These are phyloP conservation scores for Sedum album DNA, from an alignment of 164 flowering plant species.

Conservation along the genomic window DNA sequence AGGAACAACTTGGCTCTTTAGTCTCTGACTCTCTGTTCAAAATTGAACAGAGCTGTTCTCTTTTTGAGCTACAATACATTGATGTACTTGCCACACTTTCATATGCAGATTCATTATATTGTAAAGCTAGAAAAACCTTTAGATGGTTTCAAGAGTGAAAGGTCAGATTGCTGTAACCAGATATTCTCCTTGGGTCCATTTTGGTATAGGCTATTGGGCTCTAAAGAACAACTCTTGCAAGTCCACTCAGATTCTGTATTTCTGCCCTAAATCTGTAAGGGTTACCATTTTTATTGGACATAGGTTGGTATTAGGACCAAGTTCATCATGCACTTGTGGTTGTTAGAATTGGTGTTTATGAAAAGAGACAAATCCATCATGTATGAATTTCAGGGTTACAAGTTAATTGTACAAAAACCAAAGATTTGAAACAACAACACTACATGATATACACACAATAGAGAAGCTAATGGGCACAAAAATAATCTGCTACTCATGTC, in stretches of 20 bases:
- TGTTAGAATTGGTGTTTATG: not conserved
- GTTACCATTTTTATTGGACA: not conserved
- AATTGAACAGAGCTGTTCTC: not conserved
- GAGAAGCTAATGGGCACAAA: slow-evolving; percentile 1
- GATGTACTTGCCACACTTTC: slow-evolving; percentile 2
- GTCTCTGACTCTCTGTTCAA: not conserved
- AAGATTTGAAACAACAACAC: not conserved
- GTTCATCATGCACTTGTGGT: not conserved
- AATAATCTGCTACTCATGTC: not conserved
- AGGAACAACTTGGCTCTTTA: not conserved
- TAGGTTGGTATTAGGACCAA: not conserved
- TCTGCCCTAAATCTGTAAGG: not conserved
- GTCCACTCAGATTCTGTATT: not conserved
- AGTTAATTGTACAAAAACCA: not conserved
- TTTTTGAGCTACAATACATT: not conserved
- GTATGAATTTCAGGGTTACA: not conserved
- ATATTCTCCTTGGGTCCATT: slow-evolving; percentile 1
- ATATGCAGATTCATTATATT: not conserved
- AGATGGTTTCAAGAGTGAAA: not conserved
- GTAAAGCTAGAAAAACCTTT: not conserved
- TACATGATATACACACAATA: not conserved
- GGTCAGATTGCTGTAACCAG: not conserved
- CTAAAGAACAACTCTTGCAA: not conserved
- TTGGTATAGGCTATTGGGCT: not conserved
- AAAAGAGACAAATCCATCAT: not conserved